Base-by-base conservation (phyloP, 805 yeast genomes). In the Hanseniaspora nectarophila region DNA sequence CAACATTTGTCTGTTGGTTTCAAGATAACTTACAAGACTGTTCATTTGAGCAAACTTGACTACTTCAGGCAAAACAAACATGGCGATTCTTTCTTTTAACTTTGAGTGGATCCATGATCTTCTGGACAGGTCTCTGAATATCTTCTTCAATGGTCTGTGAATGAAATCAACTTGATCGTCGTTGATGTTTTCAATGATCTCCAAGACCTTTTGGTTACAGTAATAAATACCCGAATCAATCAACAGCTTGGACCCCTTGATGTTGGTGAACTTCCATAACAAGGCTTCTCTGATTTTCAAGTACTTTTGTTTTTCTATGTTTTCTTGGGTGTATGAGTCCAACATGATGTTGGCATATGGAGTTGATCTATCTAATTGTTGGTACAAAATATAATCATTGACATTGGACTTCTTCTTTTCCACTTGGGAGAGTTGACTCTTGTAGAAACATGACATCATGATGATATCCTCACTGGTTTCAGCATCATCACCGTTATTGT, bases 91-190 rank as follows among this genome's bases (percentile, higher is more conserved):
- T 52, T 80, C 85, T 56, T 72, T 72, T 9, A 66, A 62, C 5
- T 61, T 59, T 0, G 82, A 72, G 63, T 88, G 95, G 59, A 76
- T 77, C 98, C 98, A 92, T 1, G 95, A 82, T 56, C 95, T 77
- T 66, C 97, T 77, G 3, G 95, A 94, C 54, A 90, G 67, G 61
- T 88, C 95, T 61, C 97, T 77, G 39, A 88, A 75, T 23, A 89
- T 73, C 61, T 84, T 84, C 21, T 75, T 74, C 34, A 80, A 67
- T 4, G 87, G 73, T 57, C 78, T 73, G 54, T 68, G 68, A n/a
- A 37, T 24, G 23, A 61, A 60, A 44, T 59, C 60, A 10, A 63
- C 60, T 16, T 61, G 59, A 44, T 64, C 64, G 43, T 55, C 57
- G 20, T 61, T 55, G 28, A 64, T 52, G 24, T 62, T 63, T 16